Percentiles rank a stretch among this genome's conserved stretches.
Conservation (phyloP, 345 rosid species). For the Reutealis trisperma region DNA sequence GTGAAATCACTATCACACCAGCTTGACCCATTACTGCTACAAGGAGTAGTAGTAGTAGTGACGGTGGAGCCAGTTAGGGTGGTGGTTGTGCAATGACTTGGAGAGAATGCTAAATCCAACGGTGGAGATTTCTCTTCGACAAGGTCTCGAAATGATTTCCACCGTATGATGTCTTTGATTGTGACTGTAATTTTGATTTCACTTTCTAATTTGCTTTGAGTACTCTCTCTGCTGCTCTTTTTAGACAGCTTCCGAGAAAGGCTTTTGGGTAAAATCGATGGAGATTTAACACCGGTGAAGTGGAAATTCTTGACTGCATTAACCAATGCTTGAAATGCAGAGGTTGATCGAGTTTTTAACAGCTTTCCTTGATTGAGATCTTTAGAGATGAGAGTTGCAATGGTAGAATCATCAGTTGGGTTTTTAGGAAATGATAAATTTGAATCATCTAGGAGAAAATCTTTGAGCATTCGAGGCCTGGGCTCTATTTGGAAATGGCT, state of each 20-base stretch:
- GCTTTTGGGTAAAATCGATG: slow-evolving; percentile 51
- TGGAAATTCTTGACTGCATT: slow-evolving; percentile 52
- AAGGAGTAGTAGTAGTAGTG: too few relatives aligned
- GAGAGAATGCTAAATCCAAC: slow-evolving; percentile 27
- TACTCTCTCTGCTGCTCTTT: neutral
- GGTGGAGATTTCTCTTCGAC: slow-evolving; percentile 41
- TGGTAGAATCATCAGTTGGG: slow-evolving; percentile 13
- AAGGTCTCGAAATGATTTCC: slow-evolving; percentile 77
- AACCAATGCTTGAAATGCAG: slow-evolving; percentile 50
- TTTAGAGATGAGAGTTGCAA: slow-evolving; percentile 8
- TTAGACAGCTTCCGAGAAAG: slow-evolving; percentile 48
- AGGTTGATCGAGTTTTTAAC: slow-evolving; percentile 39
- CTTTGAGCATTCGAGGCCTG: slow-evolving; percentile 67
- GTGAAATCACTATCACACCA: slow-evolving; percentile 89
- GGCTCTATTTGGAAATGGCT: slow-evolving; percentile 23
- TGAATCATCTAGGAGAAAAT: slow-evolving; percentile 67
- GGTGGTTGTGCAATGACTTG: slow-evolving; percentile 28
- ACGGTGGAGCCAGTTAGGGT: too few relatives aligned
- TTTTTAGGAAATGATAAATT: slow-evolving; percentile 30
- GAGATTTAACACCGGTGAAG: slow-evolving; percentile 33
- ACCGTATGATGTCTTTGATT: slow-evolving; percentile 78
- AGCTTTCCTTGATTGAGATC: slow-evolving; percentile 26
- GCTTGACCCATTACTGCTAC: slow-evolving; percentile 51
- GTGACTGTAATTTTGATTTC: slow-evolving; percentile 34
- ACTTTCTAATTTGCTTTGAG: neutral